Percentiles rank a stretch among this genome's conserved stretches.
phyloP scores from a whole-genome alignment of 2,329 filamentous ascomycete genomes.

The Ophiostoma sp. region DNA sequence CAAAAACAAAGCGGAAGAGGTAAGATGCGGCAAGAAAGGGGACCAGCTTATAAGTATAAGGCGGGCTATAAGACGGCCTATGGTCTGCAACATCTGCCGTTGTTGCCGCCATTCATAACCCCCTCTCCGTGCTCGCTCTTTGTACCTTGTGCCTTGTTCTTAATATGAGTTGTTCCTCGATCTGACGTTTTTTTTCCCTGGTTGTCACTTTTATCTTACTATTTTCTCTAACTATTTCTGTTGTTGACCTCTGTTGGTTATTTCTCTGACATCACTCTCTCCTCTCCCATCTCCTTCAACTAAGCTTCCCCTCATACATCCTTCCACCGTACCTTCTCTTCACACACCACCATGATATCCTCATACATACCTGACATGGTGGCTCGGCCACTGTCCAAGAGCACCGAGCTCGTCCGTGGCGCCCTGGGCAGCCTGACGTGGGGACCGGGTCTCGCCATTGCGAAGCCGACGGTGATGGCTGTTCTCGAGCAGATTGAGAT shows the following conservation, averaged over 20 bases:
- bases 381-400: conserved; percentile 42
- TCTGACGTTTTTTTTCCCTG: background rate
- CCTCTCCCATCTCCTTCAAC: too few species aligned
- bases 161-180: background rate
- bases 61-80: background rate
- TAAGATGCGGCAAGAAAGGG: background rate
- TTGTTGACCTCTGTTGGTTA: background rate
- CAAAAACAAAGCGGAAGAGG: background rate
- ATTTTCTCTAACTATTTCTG: background rate
- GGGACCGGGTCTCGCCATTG: conserved; percentile 49
- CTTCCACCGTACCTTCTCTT: background rate
- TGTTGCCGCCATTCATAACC: background rate
- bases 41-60: background rate
- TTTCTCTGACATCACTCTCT: background rate
- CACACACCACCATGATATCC: conserved; percentile 31
- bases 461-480: conserved; percentile 48
- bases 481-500: conserved; percentile 49
- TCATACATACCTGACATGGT: conserved; percentile 34
- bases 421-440: conserved; percentile 49
- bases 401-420: conserved; percentile 45
- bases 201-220: background rate
- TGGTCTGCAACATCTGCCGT: background rate
- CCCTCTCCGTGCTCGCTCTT: background rate
- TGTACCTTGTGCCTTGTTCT: background rate
- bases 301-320: background rate